Conservation (phyloP, 2,329 filamentous ascomycete species). For the Teratosphaeria gauchensis region DNA sequence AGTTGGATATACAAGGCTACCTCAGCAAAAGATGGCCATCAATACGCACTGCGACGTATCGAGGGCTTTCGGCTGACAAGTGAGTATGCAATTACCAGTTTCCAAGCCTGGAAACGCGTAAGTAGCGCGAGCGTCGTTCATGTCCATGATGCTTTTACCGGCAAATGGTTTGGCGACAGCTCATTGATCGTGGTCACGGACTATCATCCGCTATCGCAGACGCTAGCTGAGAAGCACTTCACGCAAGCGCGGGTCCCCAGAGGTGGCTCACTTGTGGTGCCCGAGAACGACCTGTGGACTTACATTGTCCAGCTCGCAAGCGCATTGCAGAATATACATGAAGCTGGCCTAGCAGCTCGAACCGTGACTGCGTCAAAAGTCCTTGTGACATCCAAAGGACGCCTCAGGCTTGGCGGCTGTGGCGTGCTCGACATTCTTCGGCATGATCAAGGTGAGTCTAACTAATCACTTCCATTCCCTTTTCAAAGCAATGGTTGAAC, state of each 20-base stretch:
- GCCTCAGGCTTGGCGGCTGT: constrained; percentile 79
- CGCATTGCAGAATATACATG: constrained; percentile 78
- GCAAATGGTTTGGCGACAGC: constrained; percentile 83
- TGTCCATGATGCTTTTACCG: constrained; percentile 87
- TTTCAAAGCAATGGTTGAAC: no score
- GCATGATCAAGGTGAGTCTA: constrained; percentile 48
- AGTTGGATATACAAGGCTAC: constrained; percentile 95
- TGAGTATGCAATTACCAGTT: constrained; percentile 75
- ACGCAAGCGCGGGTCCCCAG: constrained; percentile 13
- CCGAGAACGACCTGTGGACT: constrained; percentile 72
- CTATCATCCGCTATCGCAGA: constrained; percentile 86
- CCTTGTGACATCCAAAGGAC: constrained; percentile 79
- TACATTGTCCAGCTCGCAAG: constrained; percentile 89
- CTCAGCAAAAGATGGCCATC: constrained; percentile 76
- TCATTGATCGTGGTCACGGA: constrained; percentile 90
- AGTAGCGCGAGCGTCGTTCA: constrained; percentile 73
- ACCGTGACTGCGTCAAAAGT: constrained; percentile 84
- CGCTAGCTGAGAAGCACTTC: constrained; percentile 75
- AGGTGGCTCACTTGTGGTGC: constrained; percentile 20
- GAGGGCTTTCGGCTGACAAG: constrained; percentile 85
- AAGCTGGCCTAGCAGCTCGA: constrained; percentile 68
- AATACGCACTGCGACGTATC: constrained; percentile 78
- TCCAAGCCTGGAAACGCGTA: constrained; percentile 83
- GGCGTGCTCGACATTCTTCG: constrained; percentile 83
- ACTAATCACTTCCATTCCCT: background rate